A percentile compares a stretch with the other conserved stretches of the same genome.
phyloP scores from a whole-genome alignment of 2,329 filamentous ascomycete genomes.

The Davidsoniella neocaledoniae region DNA sequence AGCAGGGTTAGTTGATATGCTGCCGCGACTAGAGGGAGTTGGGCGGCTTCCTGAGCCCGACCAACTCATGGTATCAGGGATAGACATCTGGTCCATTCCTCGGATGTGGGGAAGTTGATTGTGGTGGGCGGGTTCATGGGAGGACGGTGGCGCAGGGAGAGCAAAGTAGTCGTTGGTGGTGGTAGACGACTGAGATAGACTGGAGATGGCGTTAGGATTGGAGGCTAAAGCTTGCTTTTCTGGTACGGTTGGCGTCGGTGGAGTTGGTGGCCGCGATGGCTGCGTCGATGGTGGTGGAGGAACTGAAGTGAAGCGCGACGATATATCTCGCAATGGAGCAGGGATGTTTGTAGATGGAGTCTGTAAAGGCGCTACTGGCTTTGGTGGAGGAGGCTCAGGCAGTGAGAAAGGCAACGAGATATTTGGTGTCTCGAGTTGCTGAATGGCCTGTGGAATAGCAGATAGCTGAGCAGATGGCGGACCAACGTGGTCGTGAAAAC shows the following conservation, averaged over 20 bases:
- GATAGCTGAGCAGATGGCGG: not conserved
- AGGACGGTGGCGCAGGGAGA: not conserved
- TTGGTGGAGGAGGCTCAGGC: slow-evolving; percentile 31
- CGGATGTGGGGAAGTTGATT: too few relatives aligned
- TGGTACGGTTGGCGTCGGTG: not conserved
- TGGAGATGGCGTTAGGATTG: not conserved
- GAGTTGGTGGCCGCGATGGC: not conserved
- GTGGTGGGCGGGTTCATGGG: not conserved
- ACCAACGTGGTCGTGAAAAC: slow-evolving; percentile 36
- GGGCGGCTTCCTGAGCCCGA: slow-evolving; percentile 23
- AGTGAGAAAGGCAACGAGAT: slow-evolving; percentile 15
- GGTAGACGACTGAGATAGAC: not conserved
- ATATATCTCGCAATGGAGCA: slow-evolving; percentile 26
- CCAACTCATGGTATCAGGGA: slow-evolving; percentile 42
- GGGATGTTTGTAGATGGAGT: slow-evolving; percentile 27
- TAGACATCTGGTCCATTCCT: slow-evolving; percentile 17
- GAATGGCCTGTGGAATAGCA: not conserved
- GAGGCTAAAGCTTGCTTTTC: not conserved
- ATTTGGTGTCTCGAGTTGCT: slow-evolving; percentile 14
- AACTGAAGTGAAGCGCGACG: slow-evolving; percentile 23
- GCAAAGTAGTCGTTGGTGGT: not conserved
- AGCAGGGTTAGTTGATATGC: slow-evolving; percentile 20
- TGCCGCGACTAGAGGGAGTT: slow-evolving; percentile 1
- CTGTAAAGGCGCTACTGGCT: slow-evolving; percentile 25
- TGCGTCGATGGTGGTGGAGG: not conserved